Evolutionary conservation across 257 asterid genomes (phyloP).

Genomic region (Orobanche coerulescens): DNA sequence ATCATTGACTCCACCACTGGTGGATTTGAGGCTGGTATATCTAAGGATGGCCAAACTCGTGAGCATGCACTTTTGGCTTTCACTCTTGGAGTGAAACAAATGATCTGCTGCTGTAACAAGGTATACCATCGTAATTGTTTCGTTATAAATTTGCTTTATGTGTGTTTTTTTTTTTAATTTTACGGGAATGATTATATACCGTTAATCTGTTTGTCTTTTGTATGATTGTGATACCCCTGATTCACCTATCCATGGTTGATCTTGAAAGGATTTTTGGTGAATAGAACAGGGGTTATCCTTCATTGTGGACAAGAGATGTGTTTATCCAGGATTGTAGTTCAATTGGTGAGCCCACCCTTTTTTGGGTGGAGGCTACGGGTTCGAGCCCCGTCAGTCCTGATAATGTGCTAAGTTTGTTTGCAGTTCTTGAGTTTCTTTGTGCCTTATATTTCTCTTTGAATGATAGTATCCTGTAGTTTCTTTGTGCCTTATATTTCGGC

Average conservation of each 20-base stretch:
- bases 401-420: no score
- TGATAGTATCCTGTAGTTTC: neutral
- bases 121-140: constrained; percentile 10
- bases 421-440: neutral
- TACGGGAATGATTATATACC: neutral
- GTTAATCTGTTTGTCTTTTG: neutral
- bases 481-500: no score
- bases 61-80: constrained; percentile 65
- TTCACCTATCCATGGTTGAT: constrained; percentile 14
- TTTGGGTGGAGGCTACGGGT: constrained; percentile 27
- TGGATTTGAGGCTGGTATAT: constrained; percentile 72
- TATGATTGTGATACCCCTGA: constrained; percentile 20
- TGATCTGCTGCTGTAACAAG: no score
- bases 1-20: constrained; percentile 69
- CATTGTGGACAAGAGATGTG: neutral
- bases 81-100: constrained; percentile 61
- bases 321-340: constrained; percentile 23
- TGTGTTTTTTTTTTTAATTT: neutral
- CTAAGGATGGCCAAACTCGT: constrained; percentile 69
- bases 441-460: neutral
- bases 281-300: constrained; percentile 22
- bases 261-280: neutral
- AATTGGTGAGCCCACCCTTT: constrained; percentile 23
- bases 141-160: neutral
- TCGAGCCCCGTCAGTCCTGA: constrained; percentile 24